Base-by-base conservation (phyloP, 163 green algal genomes). In the Coccomyxa subellipsoidea region DNA sequence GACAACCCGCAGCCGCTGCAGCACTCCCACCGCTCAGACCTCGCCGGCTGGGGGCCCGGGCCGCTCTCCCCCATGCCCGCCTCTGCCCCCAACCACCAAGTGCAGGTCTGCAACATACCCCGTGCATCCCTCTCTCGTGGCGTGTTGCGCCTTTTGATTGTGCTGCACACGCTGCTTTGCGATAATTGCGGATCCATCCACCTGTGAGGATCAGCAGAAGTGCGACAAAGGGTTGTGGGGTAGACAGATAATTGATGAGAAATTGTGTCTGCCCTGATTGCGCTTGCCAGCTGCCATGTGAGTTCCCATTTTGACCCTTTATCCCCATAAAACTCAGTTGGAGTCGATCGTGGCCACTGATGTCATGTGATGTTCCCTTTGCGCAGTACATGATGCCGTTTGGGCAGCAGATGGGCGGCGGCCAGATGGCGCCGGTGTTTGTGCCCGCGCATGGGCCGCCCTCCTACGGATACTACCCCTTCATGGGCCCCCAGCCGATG, bases 1-100 rank as follows among this genome's bases (percentile, higher is more conserved):
- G 81, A 78, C 47, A 78, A 84, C 32, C 31, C 32, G 3, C 66
- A 73, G 31, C 59, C 39, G 25, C 47, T 2, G 23, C 23, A 37
- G 31, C 8, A 32, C 66, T 18, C 66, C 47, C 76, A 83, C 38
- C 70, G 81, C 39, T 37, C 29, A 8, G 73, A 86, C 39, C 77
- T 83, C 35, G 72, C 78, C 0, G 84, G 84, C 31, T 88, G 84
- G 84, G 84, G 84, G n/a, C 40, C 84, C 29, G 84, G 84, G 29
- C 77, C 40, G 12, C 40, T 73, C 40, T 40, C 25, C 25, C 75
- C 35, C 75, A 80, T 38, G 75, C 36, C 72, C 29, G 38, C 37
- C 37, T 39, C 37, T 9, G 18, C 75, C 75, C 37, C 25, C 1
- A 12, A 40, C 35, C 34, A 31, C 34, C 35, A 31, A 25, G 21